These are phyloP conservation scores for Verticillium nubilum DNA, from an alignment of 2,329 filamentous ascomycete genomes.

Conservation along the genomic window DNA sequence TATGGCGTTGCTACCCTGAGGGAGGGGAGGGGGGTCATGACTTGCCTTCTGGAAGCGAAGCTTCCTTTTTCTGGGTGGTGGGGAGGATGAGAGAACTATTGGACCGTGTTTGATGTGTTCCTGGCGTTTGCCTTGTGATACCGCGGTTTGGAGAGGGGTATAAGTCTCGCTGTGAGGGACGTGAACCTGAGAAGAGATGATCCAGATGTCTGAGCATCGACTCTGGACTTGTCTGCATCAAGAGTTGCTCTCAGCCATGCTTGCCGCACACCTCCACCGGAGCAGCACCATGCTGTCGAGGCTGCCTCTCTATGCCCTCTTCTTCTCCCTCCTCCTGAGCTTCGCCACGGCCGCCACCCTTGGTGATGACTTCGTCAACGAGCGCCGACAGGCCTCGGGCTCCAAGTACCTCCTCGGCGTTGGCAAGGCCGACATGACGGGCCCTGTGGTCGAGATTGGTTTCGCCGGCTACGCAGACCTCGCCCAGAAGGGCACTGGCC, in stretches of 20 bases:
- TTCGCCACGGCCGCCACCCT: not conserved
- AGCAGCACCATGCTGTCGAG: not conserved
- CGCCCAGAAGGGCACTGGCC: conserved; percentile 74
- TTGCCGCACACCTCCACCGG: not conserved
- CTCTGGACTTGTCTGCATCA: not conserved
- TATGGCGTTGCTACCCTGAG: not conserved
- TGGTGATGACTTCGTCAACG: not conserved
- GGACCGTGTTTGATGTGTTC: not conserved
- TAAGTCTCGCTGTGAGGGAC: not conserved
- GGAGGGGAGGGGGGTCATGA: not conserved
- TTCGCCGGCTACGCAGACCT: conserved; percentile 88
- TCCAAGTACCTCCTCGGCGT: conserved; percentile 48
- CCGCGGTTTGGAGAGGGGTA: not conserved
- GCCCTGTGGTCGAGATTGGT: conserved; percentile 83
- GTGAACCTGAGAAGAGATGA: not conserved
- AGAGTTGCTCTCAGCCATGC: not conserved
- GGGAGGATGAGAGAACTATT: not conserved
- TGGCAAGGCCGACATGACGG: conserved; percentile 54
- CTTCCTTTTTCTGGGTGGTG: not conserved
- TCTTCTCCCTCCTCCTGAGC: not conserved
- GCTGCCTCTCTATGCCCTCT: not conserved
- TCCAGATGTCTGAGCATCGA: not conserved
- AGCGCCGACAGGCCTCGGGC: conserved; percentile 10
- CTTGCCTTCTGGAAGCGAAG: not conserved
- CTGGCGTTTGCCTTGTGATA: not conserved